A percentile compares a stretch with the other conserved stretches of the same genome.
These are phyloP conservation scores for Lactarius vividus DNA, from an alignment of 768 basidiomycete genomes.

Conservation along the genomic window DNA sequence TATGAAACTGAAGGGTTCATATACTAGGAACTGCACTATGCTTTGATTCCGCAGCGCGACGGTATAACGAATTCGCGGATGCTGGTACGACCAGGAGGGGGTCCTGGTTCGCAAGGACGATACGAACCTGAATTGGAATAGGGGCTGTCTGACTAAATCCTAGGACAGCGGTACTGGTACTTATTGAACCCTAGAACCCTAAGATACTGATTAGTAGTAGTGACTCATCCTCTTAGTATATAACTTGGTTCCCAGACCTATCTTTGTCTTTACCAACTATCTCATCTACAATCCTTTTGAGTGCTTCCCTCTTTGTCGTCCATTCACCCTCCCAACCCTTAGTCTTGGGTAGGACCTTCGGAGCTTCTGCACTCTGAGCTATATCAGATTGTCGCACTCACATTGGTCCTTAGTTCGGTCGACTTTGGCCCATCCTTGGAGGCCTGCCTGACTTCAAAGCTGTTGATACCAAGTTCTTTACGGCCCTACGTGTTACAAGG, in stretches of 20 bases:
- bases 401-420: not conserved
- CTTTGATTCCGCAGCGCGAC: no score
- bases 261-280: not conserved
- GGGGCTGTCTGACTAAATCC: not conserved
- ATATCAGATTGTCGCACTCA: not conserved
- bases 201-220: no score
- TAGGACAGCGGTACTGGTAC: not conserved
- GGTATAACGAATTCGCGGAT: no score
- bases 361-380: not conserved
- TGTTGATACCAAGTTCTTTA: not conserved
- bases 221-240: not conserved
- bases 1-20: no score
- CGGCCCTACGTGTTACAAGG: not conserved
- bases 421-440: not conserved
- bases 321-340: not conserved
- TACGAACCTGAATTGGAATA: not conserved
- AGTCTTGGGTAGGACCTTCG: not conserved
- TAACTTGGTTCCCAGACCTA: not conserved
- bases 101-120: no score
- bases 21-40: no score
- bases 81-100: no score
- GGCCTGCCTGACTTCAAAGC: not conserved
- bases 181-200: no score
- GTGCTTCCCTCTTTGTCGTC: not conserved
- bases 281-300: not conserved